Base-by-base conservation (phyloP, 192 early-diverging fungal genomes). In the Coemansia sp. region DNA sequence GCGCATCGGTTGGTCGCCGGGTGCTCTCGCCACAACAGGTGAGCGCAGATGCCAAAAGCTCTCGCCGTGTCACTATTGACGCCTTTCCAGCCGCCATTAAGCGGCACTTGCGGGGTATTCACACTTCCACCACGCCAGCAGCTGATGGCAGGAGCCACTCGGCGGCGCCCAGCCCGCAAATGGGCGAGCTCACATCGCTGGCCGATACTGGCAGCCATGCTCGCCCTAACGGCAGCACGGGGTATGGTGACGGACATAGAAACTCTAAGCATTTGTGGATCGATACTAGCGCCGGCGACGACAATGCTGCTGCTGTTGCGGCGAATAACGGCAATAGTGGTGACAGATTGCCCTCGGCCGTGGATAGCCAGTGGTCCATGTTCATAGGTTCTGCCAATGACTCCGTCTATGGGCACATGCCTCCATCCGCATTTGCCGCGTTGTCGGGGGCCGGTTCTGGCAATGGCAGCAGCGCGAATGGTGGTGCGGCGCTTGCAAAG, bases 61-160 rank as follows among this genome's bases (percentile, higher is more conserved):
- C 70, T 27, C 75, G 81, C 19, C 58, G 81, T 4, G 76, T 83
- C 20, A 83, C 81, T 2, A 74, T 83, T 19, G 81, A 83, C 31
- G 76, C 81, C 8, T 83, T 83, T n/a, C 81, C 81, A 8, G 81
- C 76, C 1, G 76, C 72, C 12, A 78, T 83, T 20, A 77, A 75
- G 39, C 45, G 66, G 32, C 81, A 83, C 44, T 44, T 83, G 62
- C 80, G 80, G 3, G 71, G 71, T 3, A 80, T 64, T 1, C 72
- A 72, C 13, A 36, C 41, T 2, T 38, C 64, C 17, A 31, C 48
- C 0, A 53, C 24, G 51, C 3, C 20, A 19, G 65, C 13, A 2
- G 62, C 48, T 9, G 61, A 24, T 7, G 41, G 31, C 20, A 39
- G 27, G 41, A 61, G 67, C 45, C 29, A 40, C 13, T 69, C 65